Conservation (phyloP, 1,284 basidiomycete species). For the Porodaedalea pini region DNA sequence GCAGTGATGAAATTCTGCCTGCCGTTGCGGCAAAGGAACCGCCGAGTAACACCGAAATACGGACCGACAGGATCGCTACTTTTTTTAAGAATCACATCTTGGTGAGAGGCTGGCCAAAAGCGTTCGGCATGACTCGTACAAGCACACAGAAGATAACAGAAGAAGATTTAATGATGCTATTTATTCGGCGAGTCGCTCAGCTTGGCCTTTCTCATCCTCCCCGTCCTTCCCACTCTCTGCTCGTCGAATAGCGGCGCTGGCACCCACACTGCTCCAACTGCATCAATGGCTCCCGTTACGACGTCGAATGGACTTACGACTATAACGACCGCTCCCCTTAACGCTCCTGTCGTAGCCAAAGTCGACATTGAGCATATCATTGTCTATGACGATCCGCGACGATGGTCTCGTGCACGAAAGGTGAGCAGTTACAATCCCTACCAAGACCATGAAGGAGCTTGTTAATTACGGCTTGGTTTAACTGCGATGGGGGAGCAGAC, state of each 20-base stretch:
- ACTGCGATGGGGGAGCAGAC: conserved; percentile 38
- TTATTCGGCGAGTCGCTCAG: not conserved
- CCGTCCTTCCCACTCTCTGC: not conserved
- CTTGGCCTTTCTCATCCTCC: not conserved
- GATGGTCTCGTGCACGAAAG: conserved; percentile 71
- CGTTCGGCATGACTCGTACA: not conserved
- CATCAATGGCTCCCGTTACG: not conserved
- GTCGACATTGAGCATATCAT: conserved; percentile 62
- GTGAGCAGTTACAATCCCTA: conserved; percentile 30
- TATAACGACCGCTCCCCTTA: not conserved
- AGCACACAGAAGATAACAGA: not conserved
- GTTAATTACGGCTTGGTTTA: not conserved
- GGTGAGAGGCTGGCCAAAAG: not conserved
- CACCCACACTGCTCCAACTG: not conserved
- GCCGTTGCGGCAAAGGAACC: not conserved
- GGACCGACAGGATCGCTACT: not conserved
- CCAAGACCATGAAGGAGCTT: not conserved
- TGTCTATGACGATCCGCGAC: conserved; percentile 74
- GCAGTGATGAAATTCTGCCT: not conserved
- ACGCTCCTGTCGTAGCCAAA: not conserved
- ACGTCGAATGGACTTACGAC: not conserved
- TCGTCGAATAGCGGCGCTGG: not conserved
- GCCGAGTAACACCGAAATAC: not conserved
- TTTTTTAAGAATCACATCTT: too few relatives aligned
- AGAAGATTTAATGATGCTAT: not conserved